These are phyloP conservation scores for Nicotiana tabacum DNA, from an alignment of 257 asterid genomes.

Conservation along the genomic window DNA sequence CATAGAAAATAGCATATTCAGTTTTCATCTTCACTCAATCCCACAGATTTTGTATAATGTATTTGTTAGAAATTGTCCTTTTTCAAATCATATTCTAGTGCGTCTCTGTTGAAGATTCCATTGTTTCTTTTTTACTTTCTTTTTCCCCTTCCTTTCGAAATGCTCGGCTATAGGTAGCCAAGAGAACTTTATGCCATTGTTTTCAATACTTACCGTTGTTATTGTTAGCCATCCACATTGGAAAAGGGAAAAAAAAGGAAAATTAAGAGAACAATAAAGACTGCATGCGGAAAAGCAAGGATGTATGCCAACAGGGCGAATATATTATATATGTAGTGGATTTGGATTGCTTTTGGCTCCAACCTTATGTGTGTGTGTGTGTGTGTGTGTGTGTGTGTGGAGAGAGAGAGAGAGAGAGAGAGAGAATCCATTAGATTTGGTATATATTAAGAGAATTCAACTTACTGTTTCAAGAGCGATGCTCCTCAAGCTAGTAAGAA, in stretches of 20 bases:
- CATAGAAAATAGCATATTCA: neutral
- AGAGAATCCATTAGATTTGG: neutral
- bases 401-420: no score
- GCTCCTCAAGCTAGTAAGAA: neutral
- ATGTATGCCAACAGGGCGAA: neutral
- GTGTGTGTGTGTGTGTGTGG: no score
- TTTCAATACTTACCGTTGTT: neutral
- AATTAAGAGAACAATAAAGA: neutral
- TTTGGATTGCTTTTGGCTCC: neutral
- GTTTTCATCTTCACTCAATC: neutral
- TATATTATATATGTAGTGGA: neutral
- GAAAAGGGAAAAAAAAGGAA: neutral
- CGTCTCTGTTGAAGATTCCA: neutral
- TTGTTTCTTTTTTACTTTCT: neutral
- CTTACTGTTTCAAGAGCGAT: neutral
- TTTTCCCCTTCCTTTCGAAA: neutral
- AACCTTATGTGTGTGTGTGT: neutral
- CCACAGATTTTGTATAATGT: neutral
- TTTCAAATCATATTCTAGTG: neutral
- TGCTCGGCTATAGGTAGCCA: neutral
- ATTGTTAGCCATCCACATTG: neutral
- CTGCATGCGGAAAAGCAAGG: neutral
- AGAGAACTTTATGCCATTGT: neutral
- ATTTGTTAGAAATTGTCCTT: neutral
- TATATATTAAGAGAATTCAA: neutral